Conservation (phyloP, 176 grass and related monocot genomes). For the Carex scoparia region DNA sequence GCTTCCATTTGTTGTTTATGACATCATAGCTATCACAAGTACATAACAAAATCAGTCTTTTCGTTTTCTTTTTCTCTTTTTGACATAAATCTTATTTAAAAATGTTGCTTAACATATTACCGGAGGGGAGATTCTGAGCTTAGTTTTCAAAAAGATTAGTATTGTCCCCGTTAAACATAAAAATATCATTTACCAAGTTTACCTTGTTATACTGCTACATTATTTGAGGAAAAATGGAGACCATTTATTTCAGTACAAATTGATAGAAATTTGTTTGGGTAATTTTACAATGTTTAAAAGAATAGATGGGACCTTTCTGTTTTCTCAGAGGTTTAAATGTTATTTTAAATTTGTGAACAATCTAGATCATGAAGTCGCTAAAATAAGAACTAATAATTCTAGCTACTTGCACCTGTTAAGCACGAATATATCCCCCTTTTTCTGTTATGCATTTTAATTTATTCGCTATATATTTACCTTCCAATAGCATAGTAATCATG, state of each 20-base stretch:
- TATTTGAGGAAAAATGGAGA: not conserved
- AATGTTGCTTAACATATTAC: not conserved
- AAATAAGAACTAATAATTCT: not conserved
- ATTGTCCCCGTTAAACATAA: not conserved
- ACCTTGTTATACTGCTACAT: not conserved
- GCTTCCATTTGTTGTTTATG: conserved; percentile 39
- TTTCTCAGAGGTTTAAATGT: not conserved
- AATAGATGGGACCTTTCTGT: not conserved
- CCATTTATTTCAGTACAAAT: not conserved
- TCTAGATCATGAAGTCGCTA: not conserved
- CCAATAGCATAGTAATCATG: conserved; percentile 91
- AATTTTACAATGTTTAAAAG: not conserved
- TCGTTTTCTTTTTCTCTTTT: not conserved
- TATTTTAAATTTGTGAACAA: not conserved
- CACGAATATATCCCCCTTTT: not conserved
- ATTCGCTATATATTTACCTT: not conserved
- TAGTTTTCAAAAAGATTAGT: not conserved
- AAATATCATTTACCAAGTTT: not conserved
- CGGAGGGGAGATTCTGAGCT: not conserved
- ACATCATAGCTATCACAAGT: conserved; percentile 43
- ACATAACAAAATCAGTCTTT: conserved; percentile 39
- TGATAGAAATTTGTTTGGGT: not conserved
- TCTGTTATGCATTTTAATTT: not conserved
- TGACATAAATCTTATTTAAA: not conserved
- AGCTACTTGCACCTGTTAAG: not conserved